Base-by-base conservation (phyloP, 257 asterid species). In the Jaltomata sinuosa region DNA sequence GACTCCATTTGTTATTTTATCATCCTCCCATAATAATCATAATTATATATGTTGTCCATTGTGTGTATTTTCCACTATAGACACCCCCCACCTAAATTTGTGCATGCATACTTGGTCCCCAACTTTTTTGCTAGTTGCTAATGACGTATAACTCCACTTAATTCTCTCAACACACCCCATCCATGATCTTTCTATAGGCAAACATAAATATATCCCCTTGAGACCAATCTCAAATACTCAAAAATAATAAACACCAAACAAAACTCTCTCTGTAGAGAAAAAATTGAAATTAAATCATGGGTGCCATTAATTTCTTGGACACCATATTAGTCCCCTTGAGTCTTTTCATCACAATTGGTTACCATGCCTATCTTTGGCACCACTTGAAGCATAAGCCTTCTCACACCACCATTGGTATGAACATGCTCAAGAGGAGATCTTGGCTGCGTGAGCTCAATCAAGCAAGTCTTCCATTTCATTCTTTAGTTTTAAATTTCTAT, bases 281-380 rank as follows among this genome's bases (percentile, higher is more conserved):
- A 81, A 25, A 25, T 8, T 42, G 22, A 76, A 77, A n/a, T n/a
- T n/a, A n/a, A n/a, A 25, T 34, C 34, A 84, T 88, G 90, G 88
- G 84, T 1, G 86, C 84, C 10, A 57, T 89, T 5, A 86, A 78
- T 8, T 93, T 88, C 59, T 68, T 92, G 42, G 98, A 94, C 55
- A 89, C 92, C 86, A 79, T 93, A n/a, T 34, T 95, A 72, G 98
- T 95, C 6, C 95, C 97, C 1, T 19, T 87, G 4, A 92, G 96
- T 89, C 85, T 95, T 42, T 92, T 92, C 91, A 67, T 94, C 42
- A 93, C 96, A 16, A 85, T 95, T 3, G 96, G 96, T 1, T 95
- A 95, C 90, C 98, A 95, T 79, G 94, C 91, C 25, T 94, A 91
- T 65, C 96, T 95, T 0, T 93, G 93, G 91, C 98, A 94, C 88